These are phyloP conservation scores for Umbilicaria muhlenbergii DNA, from an alignment of 495 filamentous ascomycete genomes.

Conservation along the genomic window DNA sequence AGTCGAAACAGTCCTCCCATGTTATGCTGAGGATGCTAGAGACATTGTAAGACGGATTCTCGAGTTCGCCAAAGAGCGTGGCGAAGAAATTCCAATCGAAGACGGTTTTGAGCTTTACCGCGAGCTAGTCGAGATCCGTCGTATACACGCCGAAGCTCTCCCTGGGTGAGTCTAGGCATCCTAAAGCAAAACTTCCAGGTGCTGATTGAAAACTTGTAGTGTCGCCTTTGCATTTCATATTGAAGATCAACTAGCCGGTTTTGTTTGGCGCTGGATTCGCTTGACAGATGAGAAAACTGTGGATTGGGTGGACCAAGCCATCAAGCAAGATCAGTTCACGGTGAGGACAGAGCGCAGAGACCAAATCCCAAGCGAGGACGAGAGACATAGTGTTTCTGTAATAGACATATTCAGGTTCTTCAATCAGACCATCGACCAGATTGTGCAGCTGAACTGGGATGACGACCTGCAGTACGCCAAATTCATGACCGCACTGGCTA, in stretches of 20 bases:
- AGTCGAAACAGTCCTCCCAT: conserved; percentile 69
- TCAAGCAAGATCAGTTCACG: conserved; percentile 72
- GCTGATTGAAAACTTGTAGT: conserved; percentile 14
- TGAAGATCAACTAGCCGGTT: conserved; percentile 71
- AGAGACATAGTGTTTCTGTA: conserved; percentile 81
- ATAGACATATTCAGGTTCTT: conserved; percentile 92
- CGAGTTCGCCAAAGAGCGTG: conserved; percentile 45
- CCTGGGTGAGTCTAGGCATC: conserved; percentile 33
- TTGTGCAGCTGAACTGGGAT: conserved; percentile 78
- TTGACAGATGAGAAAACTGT: conserved; percentile 63
- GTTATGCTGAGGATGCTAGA: conserved; percentile 74
- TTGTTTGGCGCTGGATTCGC: conserved; percentile 90
- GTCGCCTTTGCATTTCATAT: conserved; percentile 66
- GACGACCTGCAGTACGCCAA: conserved; percentile 86
- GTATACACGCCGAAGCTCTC: conserved; percentile 57
- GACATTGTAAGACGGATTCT: conserved; percentile 71
- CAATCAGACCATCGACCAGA: conserved; percentile 74
- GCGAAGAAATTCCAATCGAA: conserved; percentile 65
- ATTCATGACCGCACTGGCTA: conserved; percentile 93
- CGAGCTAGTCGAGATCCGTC: conserved; percentile 67
- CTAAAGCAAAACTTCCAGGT: conserved; percentile 3
- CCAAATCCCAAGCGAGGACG: conserved; percentile 55
- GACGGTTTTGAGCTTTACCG: conserved; percentile 92
- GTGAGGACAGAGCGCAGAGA: conserved; percentile 44
- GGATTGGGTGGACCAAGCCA: conserved; percentile 76